phyloP scores from a whole-genome alignment of 495 filamentous ascomycete species.

The Aspergillus conjunctus region DNA sequence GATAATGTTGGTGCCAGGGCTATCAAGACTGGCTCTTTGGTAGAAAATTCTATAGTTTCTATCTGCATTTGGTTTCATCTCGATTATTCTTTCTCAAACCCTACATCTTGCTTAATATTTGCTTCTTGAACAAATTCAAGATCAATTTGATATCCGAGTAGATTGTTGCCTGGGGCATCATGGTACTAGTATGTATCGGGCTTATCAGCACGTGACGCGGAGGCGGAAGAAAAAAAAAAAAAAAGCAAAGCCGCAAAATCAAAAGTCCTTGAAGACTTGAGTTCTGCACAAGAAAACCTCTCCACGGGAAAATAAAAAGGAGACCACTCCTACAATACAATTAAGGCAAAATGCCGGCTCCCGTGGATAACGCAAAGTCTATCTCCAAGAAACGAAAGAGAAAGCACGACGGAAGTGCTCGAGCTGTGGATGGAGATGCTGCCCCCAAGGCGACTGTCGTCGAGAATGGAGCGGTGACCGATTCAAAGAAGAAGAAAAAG shows the following conservation, averaged over 20 bases:
- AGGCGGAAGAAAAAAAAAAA: slow-evolving; percentile 20
- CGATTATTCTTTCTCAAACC: too few relatives aligned
- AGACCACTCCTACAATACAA: slow-evolving; percentile 1
- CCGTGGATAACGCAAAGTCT: slow-evolving; percentile 55
- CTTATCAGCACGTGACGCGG: slow-evolving; percentile 24
- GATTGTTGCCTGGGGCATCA: neutral
- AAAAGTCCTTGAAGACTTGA: slow-evolving; percentile 11
- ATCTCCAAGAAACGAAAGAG: slow-evolving; percentile 70
- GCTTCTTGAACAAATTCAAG: too few relatives aligned
- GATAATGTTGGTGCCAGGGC: too few relatives aligned
- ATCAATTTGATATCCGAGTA: neutral
- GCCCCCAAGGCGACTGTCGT: slow-evolving; percentile 9
- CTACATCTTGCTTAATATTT: too few relatives aligned
- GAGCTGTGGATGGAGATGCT: slow-evolving; percentile 18
- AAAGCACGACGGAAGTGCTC: slow-evolving; percentile 43
- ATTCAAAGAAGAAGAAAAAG: slow-evolving; percentile 30
- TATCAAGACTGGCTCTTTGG: too few relatives aligned
- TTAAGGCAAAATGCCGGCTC: slow-evolving; percentile 35
- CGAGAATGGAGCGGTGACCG: slow-evolving; percentile 29
- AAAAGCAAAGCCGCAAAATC: slow-evolving; percentile 17
- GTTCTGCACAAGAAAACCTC: neutral
- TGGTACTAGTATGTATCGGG: neutral
- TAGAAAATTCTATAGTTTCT: too few relatives aligned
- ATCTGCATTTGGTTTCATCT: too few relatives aligned
- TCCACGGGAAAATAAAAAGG: neutral